phyloP scores from a whole-genome alignment of 2,329 filamentous ascomycete species.

The Colletotrichum sp. region DNA sequence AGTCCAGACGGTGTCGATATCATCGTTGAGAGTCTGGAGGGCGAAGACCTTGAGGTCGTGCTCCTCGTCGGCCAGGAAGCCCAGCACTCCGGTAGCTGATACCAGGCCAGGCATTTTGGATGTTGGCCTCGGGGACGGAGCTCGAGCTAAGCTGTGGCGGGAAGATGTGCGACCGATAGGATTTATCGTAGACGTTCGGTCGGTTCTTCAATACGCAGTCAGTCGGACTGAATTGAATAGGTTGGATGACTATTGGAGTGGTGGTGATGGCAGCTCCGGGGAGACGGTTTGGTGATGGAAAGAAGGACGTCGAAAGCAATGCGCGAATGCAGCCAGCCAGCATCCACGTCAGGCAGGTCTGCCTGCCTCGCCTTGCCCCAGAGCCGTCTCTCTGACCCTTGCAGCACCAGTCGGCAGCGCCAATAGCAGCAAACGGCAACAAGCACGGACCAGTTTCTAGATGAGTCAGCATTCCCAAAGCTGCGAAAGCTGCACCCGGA shows the following conservation, averaged over 20 bases:
- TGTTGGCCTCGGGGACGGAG: conserved; percentile 22
- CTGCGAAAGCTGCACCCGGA: background rate
- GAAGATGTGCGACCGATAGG: background rate
- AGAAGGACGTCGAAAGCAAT: conserved; percentile 18
- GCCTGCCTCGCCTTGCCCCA: conserved; percentile 35
- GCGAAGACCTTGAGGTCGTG: conserved; percentile 94
- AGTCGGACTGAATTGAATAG: background rate
- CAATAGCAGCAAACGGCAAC: background rate
- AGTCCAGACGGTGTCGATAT: conserved; percentile 97
- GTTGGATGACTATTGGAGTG: background rate
- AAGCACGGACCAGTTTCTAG: background rate
- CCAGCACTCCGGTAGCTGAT: conserved; percentile 92
- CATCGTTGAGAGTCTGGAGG: conserved; percentile 91
- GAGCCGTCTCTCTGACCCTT: background rate
- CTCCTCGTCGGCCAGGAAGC: conserved; percentile 94
- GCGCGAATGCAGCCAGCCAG: conserved; percentile 4
- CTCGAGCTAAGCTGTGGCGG: conserved; percentile 2
- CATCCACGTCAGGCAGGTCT: conserved; percentile 50
- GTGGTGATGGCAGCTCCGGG: conserved; percentile 6
- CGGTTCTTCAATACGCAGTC: background rate
- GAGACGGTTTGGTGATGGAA: conserved; percentile 18
- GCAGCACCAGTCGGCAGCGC: background rate
- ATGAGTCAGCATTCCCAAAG: background rate
- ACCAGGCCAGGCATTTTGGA: conserved; percentile 85
- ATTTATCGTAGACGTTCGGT: background rate